Conservation (phyloP, 1,284 basidiomycete genomes). For the Ganoderma sp. region DNA sequence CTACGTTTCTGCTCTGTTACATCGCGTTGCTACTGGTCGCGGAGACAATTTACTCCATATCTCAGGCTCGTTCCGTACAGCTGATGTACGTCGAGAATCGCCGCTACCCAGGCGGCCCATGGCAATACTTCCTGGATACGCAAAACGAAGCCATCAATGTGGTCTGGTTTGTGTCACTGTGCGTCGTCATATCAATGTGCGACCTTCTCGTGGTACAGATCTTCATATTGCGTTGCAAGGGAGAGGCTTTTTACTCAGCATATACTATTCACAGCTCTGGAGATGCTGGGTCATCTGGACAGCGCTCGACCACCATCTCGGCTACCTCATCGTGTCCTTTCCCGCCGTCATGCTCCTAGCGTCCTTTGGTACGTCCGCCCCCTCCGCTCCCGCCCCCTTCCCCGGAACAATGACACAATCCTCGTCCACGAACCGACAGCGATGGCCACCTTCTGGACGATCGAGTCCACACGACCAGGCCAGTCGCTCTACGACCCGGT, state of each 20-base stretch:
- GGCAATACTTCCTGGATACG: conserved; percentile 47
- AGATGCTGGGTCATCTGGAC: conserved; percentile 54
- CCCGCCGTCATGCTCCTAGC: conserved; percentile 36
- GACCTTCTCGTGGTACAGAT: conserved; percentile 45
- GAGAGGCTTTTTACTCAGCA: not conserved
- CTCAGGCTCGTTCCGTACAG: conserved; percentile 41
- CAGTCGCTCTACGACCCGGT: conserved; percentile 47
- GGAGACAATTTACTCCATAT: conserved; percentile 45
- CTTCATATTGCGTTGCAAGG: not conserved
- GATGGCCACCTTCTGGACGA: conserved; percentile 49
- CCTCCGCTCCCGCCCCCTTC: not conserved
- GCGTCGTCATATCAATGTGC: conserved; percentile 42
- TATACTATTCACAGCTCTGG: conserved; percentile 43
- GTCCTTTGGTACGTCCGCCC: conserved; percentile 45
- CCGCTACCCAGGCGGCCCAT: conserved; percentile 47
- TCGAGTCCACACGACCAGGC: conserved; percentile 45
- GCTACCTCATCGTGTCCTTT: conserved; percentile 43
- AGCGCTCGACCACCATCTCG: conserved; percentile 41
- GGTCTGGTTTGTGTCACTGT: conserved; percentile 47
- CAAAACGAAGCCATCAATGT: conserved; percentile 45
- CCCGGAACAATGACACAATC: not conserved
- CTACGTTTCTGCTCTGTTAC: conserved; percentile 46
- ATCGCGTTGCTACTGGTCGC: conserved; percentile 46
- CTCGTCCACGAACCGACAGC: conserved; percentile 32
- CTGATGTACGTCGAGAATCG: conserved; percentile 50